These are phyloP conservation scores for Candida hispaniensis DNA, from an alignment of 805 yeast genomes.

Conservation along the genomic window DNA sequence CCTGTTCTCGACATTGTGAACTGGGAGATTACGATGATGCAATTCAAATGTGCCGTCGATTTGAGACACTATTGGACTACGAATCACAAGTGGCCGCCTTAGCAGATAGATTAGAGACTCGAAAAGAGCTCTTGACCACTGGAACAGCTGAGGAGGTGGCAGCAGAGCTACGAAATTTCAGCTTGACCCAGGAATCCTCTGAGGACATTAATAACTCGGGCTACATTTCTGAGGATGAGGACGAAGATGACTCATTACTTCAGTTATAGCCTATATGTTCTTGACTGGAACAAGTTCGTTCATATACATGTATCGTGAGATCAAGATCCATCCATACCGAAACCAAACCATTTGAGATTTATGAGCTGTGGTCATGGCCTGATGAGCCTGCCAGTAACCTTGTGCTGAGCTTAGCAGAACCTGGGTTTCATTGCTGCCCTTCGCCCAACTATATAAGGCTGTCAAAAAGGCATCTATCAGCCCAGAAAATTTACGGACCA, in stretches of 20 bases:
- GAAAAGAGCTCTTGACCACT: too few species aligned
- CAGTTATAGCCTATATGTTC: conserved; percentile 4
- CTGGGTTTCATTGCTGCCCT: too few species aligned
- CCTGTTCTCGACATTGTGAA: too few species aligned
- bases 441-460: conserved; percentile 17
- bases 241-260: conserved; percentile 10
- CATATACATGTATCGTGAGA: conserved; percentile 65
- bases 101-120: too few species aligned
- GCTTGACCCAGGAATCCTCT: too few species aligned
- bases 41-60: too few species aligned
- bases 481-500: conserved; percentile 30
- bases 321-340: conserved; percentile 74
- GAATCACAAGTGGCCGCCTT: too few species aligned
- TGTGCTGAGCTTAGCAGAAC: conserved; percentile 16
- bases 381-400: conserved; percentile 33
- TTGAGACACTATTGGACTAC: too few species aligned
- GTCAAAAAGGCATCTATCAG: conserved; percentile 28
- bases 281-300: conserved; percentile 39
- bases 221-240: conserved; percentile 14
- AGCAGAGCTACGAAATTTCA: too few species aligned
- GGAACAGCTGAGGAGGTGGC: too few species aligned
- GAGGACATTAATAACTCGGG: conserved; percentile 2
- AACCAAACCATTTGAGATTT: conserved; percentile 92
- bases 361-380: conserved; percentile 78
- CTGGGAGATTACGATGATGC: too few species aligned